Evolutionary conservation across 352 stramenopile genomes (phyloP), one percentile per base, ranked within the genome.

Genomic region (Elongisporangium undulatum): DNA sequence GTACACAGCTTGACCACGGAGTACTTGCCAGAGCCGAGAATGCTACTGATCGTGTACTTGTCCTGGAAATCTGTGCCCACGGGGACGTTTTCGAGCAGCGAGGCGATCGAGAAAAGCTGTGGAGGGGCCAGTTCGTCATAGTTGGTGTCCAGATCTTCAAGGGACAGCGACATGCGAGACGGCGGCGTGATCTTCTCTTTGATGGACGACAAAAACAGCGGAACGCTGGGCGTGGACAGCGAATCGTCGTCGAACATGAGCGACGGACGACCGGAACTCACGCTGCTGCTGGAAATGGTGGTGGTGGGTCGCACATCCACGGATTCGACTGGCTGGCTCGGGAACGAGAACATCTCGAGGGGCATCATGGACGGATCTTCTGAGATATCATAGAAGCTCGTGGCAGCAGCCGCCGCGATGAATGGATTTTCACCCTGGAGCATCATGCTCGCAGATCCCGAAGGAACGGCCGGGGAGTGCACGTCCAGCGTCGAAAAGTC

Each of bases 11-110:
- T 91, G 21, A 94, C 84, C 21, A 90, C 78, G 45, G 82, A 90
- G 65, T 87, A 94, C 57, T 90, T 90, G 60, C 84, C 84, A 17
- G 81, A 83, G 49, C 84, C 84, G 10, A 94, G 67, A 39, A 89
- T 70, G 0, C 68, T 54, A 13, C 84, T 74, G 5, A 94, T 56
- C 0, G 4, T 54, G 65, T 90, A 94, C 26, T 68, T 65, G 1
- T 72, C 78, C 58, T 81, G 61, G 55, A 94, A 92, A 56, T 92
- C 69, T 26, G 55, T 65, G 7, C 59, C 65, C 4, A 94, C 84
- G 0, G 80, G 79, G 0, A 94, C 80, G 26, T 80, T 68, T 19
- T 89, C 80, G 13, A 94, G 70, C 58, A 89, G 49, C 8, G 76
- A 65, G 3, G 77, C 76, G 39, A 92, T 82, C 10, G 78, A 90